Evolutionary conservation across 1,284 basidiomycete species (phyloP).

Genomic region (Phlebopus sp.): DNA sequence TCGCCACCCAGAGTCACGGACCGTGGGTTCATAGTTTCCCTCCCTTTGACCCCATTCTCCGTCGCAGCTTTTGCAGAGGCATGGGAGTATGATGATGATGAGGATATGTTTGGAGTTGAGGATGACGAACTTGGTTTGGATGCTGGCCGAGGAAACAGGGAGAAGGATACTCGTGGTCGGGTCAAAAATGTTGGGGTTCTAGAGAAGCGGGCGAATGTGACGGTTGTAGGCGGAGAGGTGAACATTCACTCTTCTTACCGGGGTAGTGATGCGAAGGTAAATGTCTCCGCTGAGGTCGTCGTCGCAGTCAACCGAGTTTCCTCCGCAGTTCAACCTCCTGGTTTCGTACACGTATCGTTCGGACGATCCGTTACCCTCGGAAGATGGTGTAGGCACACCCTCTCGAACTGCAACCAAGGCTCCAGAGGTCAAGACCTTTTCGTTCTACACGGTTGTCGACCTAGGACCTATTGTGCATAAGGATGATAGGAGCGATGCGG

Average conservation of each 20-base stretch:
- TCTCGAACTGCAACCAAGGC: slow-evolving; percentile 43
- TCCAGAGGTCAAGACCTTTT: slow-evolving; percentile 80
- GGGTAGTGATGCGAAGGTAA: slow-evolving; percentile 70
- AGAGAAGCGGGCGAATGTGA: slow-evolving; percentile 84
- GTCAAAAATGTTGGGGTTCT: slow-evolving; percentile 73
- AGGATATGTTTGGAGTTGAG: slow-evolving; percentile 75
- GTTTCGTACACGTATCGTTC: slow-evolving; percentile 90
- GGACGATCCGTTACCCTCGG: slow-evolving; percentile 72
- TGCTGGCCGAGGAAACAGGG: slow-evolving; percentile 31
- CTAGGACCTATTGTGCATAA: slow-evolving; percentile 67
- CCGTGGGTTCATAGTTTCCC: slow-evolving; percentile 62
- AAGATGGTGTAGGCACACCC: slow-evolving; percentile 51
- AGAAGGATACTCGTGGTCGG: slow-evolving; percentile 48
- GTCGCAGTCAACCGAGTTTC: slow-evolving; percentile 3
- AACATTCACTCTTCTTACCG: slow-evolving; percentile 72
- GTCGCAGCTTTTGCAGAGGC: slow-evolving; percentile 89
- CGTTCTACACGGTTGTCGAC: slow-evolving; percentile 80
- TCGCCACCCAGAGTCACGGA: slow-evolving; percentile 60
- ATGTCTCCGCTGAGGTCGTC: slow-evolving; percentile 19
- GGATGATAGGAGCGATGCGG: slow-evolving; percentile 44
- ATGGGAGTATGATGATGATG: slow-evolving; percentile 94
- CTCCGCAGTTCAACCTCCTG: slow-evolving; percentile 81
- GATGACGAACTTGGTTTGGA: slow-evolving; percentile 58
- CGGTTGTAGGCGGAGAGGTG: slow-evolving; percentile 80
- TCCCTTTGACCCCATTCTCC: slow-evolving; percentile 74